phyloP scores from a whole-genome alignment of 768 basidiomycete genomes.

The Naganishia randhawae region DNA sequence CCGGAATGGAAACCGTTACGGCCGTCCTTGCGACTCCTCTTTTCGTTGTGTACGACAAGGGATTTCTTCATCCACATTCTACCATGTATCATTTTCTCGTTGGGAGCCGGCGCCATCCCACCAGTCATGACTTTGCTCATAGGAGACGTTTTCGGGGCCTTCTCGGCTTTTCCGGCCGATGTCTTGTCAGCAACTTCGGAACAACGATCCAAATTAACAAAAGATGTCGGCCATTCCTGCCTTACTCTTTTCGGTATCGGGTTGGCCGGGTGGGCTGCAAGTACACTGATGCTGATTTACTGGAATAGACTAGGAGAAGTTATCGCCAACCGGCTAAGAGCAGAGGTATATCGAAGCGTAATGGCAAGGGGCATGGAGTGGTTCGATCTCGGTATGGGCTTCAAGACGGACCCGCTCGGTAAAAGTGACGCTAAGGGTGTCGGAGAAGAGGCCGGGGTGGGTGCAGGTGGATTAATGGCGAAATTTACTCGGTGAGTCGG shows the following conservation, averaged over 20 bases:
- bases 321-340: slow-evolving; percentile 66
- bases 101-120: slow-evolving; percentile 66
- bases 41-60: slow-evolving; percentile 61
- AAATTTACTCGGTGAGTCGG: slow-evolving; percentile 71
- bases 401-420: slow-evolving; percentile 52
- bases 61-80: slow-evolving; percentile 61
- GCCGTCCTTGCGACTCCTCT: slow-evolving; percentile 65
- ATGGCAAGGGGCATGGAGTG: slow-evolving; percentile 73
- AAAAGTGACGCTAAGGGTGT: slow-evolving; percentile 38
- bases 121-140: slow-evolving; percentile 83
- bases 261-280: slow-evolving; percentile 57
- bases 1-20: slow-evolving; percentile 44
- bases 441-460: slow-evolving; percentile 57
- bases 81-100: slow-evolving; percentile 63
- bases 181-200: slow-evolving; percentile 33
- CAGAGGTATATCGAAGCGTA: slow-evolving; percentile 66
- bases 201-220: slow-evolving; percentile 35
- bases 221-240: slow-evolving; percentile 36
- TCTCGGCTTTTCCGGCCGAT: slow-evolving; percentile 59
- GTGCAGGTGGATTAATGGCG: slow-evolving; percentile 88
- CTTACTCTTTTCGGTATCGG: slow-evolving; percentile 48
- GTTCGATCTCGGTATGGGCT: slow-evolving; percentile 75
- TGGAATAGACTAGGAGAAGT: slow-evolving; percentile 88
- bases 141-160: slow-evolving; percentile 70
- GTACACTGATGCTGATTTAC: slow-evolving; percentile 68